Base-by-base conservation (phyloP, 129 eudicot genomes). In the Logfia minima region DNA sequence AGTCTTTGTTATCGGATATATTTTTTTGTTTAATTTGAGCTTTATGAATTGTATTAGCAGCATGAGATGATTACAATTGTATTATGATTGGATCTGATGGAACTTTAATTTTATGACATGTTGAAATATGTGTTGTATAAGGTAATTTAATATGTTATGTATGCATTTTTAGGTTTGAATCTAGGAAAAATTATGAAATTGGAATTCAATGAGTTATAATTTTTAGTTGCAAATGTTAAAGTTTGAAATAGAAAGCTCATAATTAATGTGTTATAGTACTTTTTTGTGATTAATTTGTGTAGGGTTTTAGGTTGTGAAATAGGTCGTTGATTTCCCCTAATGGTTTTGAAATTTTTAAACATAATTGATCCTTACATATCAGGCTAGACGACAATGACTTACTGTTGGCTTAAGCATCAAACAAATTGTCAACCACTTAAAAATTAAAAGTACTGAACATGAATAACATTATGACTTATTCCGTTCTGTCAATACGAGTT, bases 81-180 rank as follows among this genome's bases (percentile, higher is more conserved):
- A 60, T 61, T 28, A 23, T 26, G 79, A 66, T 48, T 39, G 60
- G 79, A 80, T 80, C 83, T 80, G 79, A 64, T 1, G 2, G 24
- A 17, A 64, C 35, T 80, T 64, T 55, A 18, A 80, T n/a, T 19
- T 41, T 43, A 9, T 48, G 10, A 34, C 53, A 51, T 39, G 19
- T 11, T 45, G 41, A 19, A 6, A 16, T 45, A 45, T 13, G 10
- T 45, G 13, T 13, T 45, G 53, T 45, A 48, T 48, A 4, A 5
- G 14, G 17, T 48, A 9, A 48, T 48, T 48, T 13, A 9, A 13
- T 13, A 48, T 14, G 48, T 53, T 52, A 17, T n/a, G 8, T 71
- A 32, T 51, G 18, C 17, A 3, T 79, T 13, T 71, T 71, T 61
- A 1, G 37, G 51, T 70, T 32, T 28, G 39, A 60, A 37, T 60